A percentile compares a stretch with the other conserved stretches of the same genome.
Conservation (phyloP, 345 rosid genomes). For the Moricandia arvensis region DNA sequence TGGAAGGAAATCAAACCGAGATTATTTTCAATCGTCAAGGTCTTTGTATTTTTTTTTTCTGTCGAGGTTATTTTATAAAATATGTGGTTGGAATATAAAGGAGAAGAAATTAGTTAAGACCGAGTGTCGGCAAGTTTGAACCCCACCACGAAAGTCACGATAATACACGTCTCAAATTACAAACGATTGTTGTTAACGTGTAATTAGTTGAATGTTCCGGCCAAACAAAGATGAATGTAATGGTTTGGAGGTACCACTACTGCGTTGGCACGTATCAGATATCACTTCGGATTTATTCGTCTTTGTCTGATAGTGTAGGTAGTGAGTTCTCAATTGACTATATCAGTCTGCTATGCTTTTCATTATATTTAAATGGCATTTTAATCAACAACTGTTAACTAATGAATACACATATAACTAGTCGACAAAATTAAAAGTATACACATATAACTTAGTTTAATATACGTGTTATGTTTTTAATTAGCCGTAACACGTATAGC, state of each 20-base stretch:
- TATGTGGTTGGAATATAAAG: too few relatives aligned
- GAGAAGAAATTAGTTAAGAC: too few relatives aligned
- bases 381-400: background rate
- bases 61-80: too few relatives aligned
- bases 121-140: slow-evolving; percentile 29
- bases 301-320: background rate
- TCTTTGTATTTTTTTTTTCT: too few relatives aligned
- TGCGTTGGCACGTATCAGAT: slow-evolving; percentile 9
- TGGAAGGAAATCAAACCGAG: background rate
- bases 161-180: slow-evolving; percentile 6
- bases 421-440: background rate
- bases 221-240: background rate
- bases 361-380: background rate
- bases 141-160: slow-evolving; percentile 21
- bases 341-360: background rate
- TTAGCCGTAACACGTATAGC: too few relatives aligned
- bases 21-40: background rate
- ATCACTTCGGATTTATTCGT: slow-evolving; percentile 7
- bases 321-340: background rate
- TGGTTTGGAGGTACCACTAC: slow-evolving; percentile 17
- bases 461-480: background rate
- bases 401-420: background rate
- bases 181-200: background rate
- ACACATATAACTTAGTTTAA: background rate
- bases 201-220: slow-evolving; percentile 14